Percentiles rank a stretch among this genome's conserved stretches.
Evolutionary conservation across 2,329 filamentous ascomycete genomes (phyloP).

Genomic region (Bisporella sp.): DNA sequence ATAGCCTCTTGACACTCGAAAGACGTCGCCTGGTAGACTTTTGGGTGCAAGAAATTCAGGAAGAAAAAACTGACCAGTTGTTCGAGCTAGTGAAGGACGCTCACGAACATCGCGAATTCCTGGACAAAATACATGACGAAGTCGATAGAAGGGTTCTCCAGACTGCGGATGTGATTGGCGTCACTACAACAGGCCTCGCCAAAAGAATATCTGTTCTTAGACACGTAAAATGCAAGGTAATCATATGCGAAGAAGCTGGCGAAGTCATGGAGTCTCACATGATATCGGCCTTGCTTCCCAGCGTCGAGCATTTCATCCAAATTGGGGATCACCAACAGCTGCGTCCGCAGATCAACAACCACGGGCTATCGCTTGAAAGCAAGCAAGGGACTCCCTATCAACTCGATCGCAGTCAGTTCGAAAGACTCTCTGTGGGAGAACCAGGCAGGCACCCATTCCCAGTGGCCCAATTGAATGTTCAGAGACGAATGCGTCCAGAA

Average conservation of each 20-base stretch:
- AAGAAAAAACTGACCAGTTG: constrained; percentile 6
- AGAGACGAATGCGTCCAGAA: constrained; percentile 22
- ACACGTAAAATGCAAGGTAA: constrained; percentile 12
- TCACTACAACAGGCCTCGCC: constrained; percentile 43
- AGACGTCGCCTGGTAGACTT: constrained; percentile 8
- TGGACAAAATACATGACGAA: constrained; percentile 9
- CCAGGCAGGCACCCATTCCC: constrained; percentile 13
- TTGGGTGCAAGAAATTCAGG: constrained; percentile 9
- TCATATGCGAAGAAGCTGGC: constrained; percentile 37
- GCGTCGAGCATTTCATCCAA: constrained; percentile 33
- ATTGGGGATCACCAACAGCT: constrained; percentile 39
- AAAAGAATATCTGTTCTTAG: constrained; percentile 3
- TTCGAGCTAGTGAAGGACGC: constrained; percentile 6
- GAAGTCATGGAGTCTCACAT: constrained; percentile 37
- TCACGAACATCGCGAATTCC: neutral
- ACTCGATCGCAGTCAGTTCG: constrained; percentile 23
- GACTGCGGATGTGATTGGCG: constrained; percentile 38
- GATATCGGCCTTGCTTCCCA: constrained; percentile 30
- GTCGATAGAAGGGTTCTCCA: constrained; percentile 10
- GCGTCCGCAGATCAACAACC: constrained; percentile 27
- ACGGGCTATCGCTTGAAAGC: constrained; percentile 25
- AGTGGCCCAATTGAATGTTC: constrained; percentile 19
- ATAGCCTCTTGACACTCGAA: constrained; percentile 2
- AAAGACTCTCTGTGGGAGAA: constrained; percentile 17
- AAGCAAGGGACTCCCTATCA: constrained; percentile 14